These are phyloP conservation scores for Lactarius vividus DNA, from an alignment of 768 basidiomycete genomes.

Conservation along the genomic window DNA sequence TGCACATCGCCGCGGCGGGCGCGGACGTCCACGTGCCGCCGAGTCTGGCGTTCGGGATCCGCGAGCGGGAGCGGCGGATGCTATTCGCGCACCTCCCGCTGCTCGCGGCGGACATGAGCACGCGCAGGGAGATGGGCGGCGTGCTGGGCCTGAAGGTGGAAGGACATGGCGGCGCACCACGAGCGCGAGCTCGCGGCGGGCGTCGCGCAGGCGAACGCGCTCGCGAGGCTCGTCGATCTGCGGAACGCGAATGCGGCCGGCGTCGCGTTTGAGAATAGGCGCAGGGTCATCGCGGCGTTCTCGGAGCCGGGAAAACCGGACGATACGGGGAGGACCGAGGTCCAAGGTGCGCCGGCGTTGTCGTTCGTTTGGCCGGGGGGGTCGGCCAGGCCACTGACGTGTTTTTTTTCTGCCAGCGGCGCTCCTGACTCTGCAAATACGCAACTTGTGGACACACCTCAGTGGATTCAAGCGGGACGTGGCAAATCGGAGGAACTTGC, in stretches of 20 bases:
- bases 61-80: conserved; percentile 51
- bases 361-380: conserved; percentile 1
- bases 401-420: conserved; percentile 56
- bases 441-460: conserved; percentile 76
- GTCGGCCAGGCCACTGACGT: background rate
- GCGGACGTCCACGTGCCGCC: conserved; percentile 49
- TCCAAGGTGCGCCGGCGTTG: conserved; percentile 68
- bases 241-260: conserved; percentile 84
- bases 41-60: conserved; percentile 65
- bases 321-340: conserved; percentile 82
- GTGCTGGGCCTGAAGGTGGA: background rate
- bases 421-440: conserved; percentile 80
- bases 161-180: conserved; percentile 17
- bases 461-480: conserved; percentile 68
- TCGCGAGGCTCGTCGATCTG: conserved; percentile 76
- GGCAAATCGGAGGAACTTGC: conserved; percentile 71
- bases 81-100: conserved; percentile 68
- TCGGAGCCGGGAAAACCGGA: conserved; percentile 63
- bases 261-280: conserved; percentile 84
- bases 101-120: conserved; percentile 39
- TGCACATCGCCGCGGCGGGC: conserved; percentile 30
- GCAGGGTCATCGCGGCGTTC: conserved; percentile 75
- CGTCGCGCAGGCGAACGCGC: conserved; percentile 46
- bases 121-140: conserved; percentile 9
- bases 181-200: conserved; percentile 37